Conservation (phyloP, 2,329 filamentous ascomycete species). For the Cyphellophora europaea region DNA sequence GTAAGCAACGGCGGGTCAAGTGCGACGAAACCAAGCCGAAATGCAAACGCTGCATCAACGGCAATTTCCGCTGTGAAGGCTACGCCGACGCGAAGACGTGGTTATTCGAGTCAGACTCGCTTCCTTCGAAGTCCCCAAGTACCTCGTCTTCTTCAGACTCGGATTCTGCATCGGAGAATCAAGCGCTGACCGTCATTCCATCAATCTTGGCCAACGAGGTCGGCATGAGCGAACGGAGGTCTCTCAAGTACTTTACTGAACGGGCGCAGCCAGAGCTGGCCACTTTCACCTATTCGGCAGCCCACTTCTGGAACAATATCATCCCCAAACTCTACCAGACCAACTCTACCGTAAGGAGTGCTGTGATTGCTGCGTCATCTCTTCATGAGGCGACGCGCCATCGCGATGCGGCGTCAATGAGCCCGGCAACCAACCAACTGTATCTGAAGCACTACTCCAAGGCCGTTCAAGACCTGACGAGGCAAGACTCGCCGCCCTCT, state of each 20-base stretch:
- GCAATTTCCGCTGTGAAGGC: conserved; percentile 17
- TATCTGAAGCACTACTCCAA: neutral
- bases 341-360: neutral
- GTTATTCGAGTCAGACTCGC: too few relatives aligned
- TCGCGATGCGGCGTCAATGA: neutral
- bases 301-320: neutral
- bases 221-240: neutral
- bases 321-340: neutral
- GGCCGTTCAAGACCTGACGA: neutral
- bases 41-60: conserved; percentile 15
- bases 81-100: conserved; percentile 4
- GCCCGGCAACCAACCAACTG: neutral
- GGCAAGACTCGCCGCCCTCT: neutral
- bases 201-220: neutral
- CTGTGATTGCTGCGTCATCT: neutral
- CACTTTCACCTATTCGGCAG: neutral
- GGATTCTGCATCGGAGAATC: too few relatives aligned
- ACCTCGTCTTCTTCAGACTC: too few relatives aligned
- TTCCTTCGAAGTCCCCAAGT: too few relatives aligned
- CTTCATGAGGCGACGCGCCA: neutral
- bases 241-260: neutral
- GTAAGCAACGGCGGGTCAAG: conserved; percentile 16
- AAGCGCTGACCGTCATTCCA: too few relatives aligned
- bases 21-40: conserved; percentile 17
- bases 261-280: neutral